These are phyloP conservation scores for Rubia peregrina DNA, from an alignment of 305 asterid genomes.

Conservation along the genomic window DNA sequence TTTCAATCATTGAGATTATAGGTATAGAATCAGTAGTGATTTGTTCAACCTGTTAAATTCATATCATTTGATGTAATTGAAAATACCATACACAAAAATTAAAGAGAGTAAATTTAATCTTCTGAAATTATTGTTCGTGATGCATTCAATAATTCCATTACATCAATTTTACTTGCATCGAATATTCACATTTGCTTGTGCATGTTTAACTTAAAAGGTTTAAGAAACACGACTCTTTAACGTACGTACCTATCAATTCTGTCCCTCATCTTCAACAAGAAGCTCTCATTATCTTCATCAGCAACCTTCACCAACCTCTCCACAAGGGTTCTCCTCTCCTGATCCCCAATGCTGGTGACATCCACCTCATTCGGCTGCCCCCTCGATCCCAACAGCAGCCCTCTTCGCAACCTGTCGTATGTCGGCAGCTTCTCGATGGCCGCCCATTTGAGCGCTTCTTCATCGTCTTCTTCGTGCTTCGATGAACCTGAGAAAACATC, in stretches of 20 bases:
- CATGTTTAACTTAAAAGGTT: no score
- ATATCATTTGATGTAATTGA: no score
- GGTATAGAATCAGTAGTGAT: no score
- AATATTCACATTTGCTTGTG: no score
- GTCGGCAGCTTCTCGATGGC: conserved; percentile 67
- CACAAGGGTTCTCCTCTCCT: conserved; percentile 47
- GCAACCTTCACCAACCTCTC: conserved; percentile 29
- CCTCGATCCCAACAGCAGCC: conserved; percentile 43
- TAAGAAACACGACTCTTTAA: not conserved
- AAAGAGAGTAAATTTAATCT: no score
- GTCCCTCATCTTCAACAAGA: conserved; percentile 55
- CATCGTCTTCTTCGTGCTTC: conserved; percentile 46
- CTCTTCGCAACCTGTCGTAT: conserved; percentile 55
- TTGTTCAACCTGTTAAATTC: no score
- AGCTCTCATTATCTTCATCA: conserved; percentile 65
- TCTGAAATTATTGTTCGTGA: no score
- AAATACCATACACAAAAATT: no score
- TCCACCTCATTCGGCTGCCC: conserved; percentile 43
- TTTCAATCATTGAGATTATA: no score
- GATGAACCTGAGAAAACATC: conserved; percentile 43
- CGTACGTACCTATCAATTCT: conserved; percentile 53
- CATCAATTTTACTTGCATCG: no score
- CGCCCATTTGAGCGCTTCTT: conserved; percentile 82
- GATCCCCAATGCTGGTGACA: conserved; percentile 36
- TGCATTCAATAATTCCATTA: no score